phyloP scores from a whole-genome alignment of 208 protist species.

The Zelonia costaricensis region DNA sequence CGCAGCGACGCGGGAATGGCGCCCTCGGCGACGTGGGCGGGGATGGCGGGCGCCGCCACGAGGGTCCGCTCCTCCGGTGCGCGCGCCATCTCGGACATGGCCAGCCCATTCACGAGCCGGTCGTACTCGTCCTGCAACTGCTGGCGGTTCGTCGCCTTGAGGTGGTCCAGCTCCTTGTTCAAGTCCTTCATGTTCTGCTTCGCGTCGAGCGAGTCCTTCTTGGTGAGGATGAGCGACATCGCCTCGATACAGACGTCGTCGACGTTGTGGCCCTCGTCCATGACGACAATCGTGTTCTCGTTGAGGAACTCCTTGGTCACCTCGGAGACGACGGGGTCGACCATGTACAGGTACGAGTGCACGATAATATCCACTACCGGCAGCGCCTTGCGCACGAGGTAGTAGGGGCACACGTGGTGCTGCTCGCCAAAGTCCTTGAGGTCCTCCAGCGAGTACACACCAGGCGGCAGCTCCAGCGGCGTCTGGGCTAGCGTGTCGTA shows the following conservation, averaged over 20 bases:
- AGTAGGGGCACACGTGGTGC: conserved; percentile 96
- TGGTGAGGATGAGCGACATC: conserved; percentile 96
- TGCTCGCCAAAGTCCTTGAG: conserved; percentile 92
- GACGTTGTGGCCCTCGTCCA: conserved; percentile 99
- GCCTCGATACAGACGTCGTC: conserved; percentile 99
- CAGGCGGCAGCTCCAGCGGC: conserved; percentile 80
- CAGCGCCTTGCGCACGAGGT: conserved; percentile 85
- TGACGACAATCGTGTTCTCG: conserved; percentile 98
- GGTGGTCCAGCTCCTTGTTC: conserved; percentile 56
- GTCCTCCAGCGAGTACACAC: conserved; percentile 97
- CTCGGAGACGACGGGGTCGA: conserved; percentile 98
- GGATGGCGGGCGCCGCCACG: conserved; percentile 51
- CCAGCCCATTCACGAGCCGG: conserved; percentile 91
- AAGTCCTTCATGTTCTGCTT: conserved; percentile 89
- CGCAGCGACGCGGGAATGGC: conserved; percentile 97
- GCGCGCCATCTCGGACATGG: conserved; percentile 72
- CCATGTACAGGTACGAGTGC: conserved; percentile 99
- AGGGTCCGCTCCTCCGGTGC: conserved; percentile 30
- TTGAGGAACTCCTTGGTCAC: conserved; percentile 92
- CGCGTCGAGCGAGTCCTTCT: conserved; percentile 80
- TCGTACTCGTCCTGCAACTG: conserved; percentile 95
- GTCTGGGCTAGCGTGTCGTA: conserved; percentile 77
- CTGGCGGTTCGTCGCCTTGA: conserved; percentile 89
- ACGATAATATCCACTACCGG: conserved; percentile 97
- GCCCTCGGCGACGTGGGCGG: conserved; percentile 87